Base-by-base conservation (phyloP, 176 grass and related monocot species). In the Oryza rufipogon region DNA sequence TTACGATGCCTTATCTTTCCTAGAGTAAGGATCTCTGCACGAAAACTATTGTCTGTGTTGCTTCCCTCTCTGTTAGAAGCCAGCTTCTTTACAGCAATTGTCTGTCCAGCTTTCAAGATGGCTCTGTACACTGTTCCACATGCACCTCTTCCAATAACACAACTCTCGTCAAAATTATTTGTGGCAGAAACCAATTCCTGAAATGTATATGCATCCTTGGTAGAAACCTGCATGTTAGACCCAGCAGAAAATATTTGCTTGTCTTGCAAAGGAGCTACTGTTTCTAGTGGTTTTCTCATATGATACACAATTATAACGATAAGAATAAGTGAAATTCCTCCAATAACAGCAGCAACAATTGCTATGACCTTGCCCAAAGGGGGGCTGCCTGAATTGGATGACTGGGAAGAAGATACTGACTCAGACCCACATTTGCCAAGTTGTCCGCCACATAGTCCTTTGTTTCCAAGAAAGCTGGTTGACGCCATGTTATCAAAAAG, bases 1-100 rank as follows among this genome's bases (percentile, higher is more conserved):
- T 99, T 99, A 66, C 91, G 94, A 69, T 99, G 97, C 25, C 97
- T 91, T 79, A 99, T 99, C 85, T 99, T 99, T 87, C 97, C 97
- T 75, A 99, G 91, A 79, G 97, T 99, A 69, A 90, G 65, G 81
- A 99, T 99, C 89, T 99, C 97, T 42, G 97, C 97, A 78, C 33
- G 91, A 42, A 99, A 99, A 68, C 97, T 96, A 64, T 96, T 96
- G 25, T 99, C 97, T 11, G 90, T 91, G 83, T 96, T 96, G 88
- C 68, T 96, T 48, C 97, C 97, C 76, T 99, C 97, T 80, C 93
- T 82, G 61, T 96, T 96, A 34, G 97, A 96, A 76, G 93, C 93
- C 82, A 99, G 74, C 66, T 92, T 99, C 87, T 99, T 99, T 78
- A 96, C 97, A 1, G 97, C 97, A 80, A 99, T 84, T 81, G 72